Base-by-base conservation (phyloP, 352 stramenopile species). In the Blastocystis sp. region DNA sequence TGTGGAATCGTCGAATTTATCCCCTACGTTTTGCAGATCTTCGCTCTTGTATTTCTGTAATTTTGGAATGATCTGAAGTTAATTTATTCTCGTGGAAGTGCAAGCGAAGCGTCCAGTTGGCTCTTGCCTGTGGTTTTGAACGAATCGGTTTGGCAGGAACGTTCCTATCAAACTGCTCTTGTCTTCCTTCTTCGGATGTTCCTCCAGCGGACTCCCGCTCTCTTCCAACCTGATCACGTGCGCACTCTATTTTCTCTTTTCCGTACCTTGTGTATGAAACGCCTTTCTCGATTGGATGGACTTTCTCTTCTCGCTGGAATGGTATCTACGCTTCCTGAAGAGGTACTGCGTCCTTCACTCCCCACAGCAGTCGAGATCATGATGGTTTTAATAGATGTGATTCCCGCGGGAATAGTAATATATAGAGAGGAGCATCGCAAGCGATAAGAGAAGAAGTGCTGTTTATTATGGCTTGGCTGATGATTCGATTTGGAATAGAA, bases 21-120 rank as follows among this genome's bases (percentile, higher is more conserved):
- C 30, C 73, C 73, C 47, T 85, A 85, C 56, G 63, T 85, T 34
- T 68, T 85, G 53, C 73, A 85, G 50, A 20, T 85, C 50, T 85
- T 68, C 55, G 73, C 43, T 45, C 56, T 85, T 6, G 50, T 85
- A 16, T 41, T 9, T 9, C 63, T 11, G 55, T 45, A 1, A 34
- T 50, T 69, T 43, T 13, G 11, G 39, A 6, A 7, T 76, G 20
- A 55, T 20, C 20, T 39, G 24, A 50, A 85, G 73, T 69, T 85
- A 34, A n/a, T 85, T 1, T 65, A 85, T 45, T 85, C 73, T 34
- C 73, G 43, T 34, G 39, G n/a, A 20, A 78, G 20, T 5, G 24
- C 43, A 3, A 66, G 53, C 41, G 43, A 64, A 26, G 16, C 45
- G 4, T 68, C 54, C 56, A n/a, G 50, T 16, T 24, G 9, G 16